phyloP scores from a whole-genome alignment of 1,284 basidiomycete genomes.

The Abortiporus biennis region DNA sequence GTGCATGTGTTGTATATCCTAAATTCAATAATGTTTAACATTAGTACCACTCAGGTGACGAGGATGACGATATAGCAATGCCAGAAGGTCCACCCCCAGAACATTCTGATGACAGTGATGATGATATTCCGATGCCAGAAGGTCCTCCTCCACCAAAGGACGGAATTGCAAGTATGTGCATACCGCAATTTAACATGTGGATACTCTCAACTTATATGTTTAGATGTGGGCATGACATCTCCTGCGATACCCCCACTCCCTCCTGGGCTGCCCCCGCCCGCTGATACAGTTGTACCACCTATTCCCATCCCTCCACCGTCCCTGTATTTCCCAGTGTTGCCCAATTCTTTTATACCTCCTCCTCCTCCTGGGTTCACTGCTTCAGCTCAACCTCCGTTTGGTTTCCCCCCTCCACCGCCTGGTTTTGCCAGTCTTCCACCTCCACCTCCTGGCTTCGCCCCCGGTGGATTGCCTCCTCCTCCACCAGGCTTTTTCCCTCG shows the following conservation, averaged over 20 bases:
- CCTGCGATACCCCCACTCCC: not conserved
- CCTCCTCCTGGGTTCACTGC: conserved; percentile 18
- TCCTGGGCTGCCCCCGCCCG: too few species aligned
- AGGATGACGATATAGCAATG: conserved; percentile 59
- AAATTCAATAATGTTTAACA: not conserved
- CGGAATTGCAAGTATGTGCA: conserved; percentile 12
- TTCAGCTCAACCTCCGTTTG: conserved; percentile 26
- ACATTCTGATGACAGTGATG: conserved; percentile 46
- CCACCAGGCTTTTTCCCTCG: conserved; percentile 58
- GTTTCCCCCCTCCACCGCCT: conserved; percentile 22
- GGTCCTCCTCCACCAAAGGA: conserved; percentile 58
- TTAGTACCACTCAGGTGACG: conserved; percentile 8
- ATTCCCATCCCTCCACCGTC: conserved; percentile 15
- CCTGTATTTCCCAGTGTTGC: conserved; percentile 12
- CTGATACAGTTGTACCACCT: conserved; percentile 12
- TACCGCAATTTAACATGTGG: not conserved
- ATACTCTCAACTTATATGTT: too few species aligned
- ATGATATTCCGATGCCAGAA: conserved; percentile 84
- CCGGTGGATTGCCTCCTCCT: conserved; percentile 32
- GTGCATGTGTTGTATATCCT: conserved; percentile 7
- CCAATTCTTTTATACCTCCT: conserved; percentile 4
- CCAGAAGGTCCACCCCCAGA: conserved; percentile 66
- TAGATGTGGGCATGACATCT: too few species aligned
- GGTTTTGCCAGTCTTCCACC: conserved; percentile 18
- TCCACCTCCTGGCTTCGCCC: conserved; percentile 22